Evolutionary conservation across 169 alveolate species (phyloP), one percentile per base, ranked within the genome.

Genomic region (Plasmodium fragile): DNA sequence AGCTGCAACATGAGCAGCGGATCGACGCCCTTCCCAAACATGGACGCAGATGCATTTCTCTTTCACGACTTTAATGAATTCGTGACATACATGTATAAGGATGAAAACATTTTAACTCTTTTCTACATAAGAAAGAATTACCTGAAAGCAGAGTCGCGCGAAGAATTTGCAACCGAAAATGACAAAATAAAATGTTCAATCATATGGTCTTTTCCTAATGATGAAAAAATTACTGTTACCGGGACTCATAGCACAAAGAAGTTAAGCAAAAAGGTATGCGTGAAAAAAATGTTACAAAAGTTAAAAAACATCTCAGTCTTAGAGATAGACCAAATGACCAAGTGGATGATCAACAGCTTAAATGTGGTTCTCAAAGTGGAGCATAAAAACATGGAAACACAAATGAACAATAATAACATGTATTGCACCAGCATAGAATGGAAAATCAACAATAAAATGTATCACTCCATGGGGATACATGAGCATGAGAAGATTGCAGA

Each of bases 241-340:
- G 94, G 94, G 2, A n/a, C 75, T 32, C 94, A 89, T 78, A 89
- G 49, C 81, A 89, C 87, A 0, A 89, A 89, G 71, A 89, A 89
- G 71, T 77, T 89, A 89, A 89, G 94, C 71, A 89, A 89, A 59
- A 89, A 89, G 34, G 94, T 89, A 41, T 89, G 94, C 81, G 94
- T 89, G 30, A 89, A 89, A 39, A 89, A 89, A 41, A 89, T 89
- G 13, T 41, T 89, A 89, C 81, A 78, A 78, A 89, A 89, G 81
- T 78, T 89, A 78, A 89, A 89, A 89, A 89, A 89, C 70, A 89
- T 89, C 41, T 89, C 94, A 32, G 75, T 89, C 16, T 78, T 89
- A 78, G 94, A 89, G 39, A 28, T 89, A 89, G 94, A 89, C 81
- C 94, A 89, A 89, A 89, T 89, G 94, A 89, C 90, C 18, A 89